A percentile compares a stretch with the other conserved stretches of the same genome.
Conservation (phyloP, 2,329 filamentous ascomycete species). For the Aspergillus novoparasiticus region DNA sequence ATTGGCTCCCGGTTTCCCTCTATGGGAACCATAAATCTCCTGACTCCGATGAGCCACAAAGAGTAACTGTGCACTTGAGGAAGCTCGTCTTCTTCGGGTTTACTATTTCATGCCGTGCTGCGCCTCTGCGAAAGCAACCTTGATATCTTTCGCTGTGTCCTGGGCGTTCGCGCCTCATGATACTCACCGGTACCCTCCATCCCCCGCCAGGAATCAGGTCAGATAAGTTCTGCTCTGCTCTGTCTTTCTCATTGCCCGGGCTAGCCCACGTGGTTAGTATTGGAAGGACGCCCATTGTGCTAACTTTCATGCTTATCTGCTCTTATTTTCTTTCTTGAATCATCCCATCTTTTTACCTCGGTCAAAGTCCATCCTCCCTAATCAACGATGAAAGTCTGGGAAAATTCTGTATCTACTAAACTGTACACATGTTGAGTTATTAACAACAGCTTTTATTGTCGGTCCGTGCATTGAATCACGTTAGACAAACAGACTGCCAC, state of each 20-base stretch:
- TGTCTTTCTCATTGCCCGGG: background rate
- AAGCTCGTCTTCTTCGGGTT: background rate
- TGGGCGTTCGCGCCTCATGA: background rate
- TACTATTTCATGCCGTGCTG: background rate
- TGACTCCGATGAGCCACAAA: background rate
- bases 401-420: too few species aligned
- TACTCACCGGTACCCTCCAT: background rate
- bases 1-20: background rate
- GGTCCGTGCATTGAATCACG: background rate
- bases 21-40: background rate
- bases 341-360: background rate
- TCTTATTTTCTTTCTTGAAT: too few species aligned
- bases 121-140: background rate
- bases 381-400: background rate
- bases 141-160: background rate
- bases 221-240: background rate
- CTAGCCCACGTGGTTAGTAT: background rate
- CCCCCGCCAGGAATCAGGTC: background rate
- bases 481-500: constrained; percentile 3
- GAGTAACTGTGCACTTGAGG: background rate
- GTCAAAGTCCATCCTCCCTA: background rate
- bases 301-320: background rate
- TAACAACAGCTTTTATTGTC: background rate
- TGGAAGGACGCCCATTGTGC: background rate
- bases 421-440: background rate